Percentiles rank a stretch among this genome's conserved stretches.
Evolutionary conservation across 2,329 filamentous ascomycete species (phyloP).

Genomic region (Talaromyces sp.): DNA sequence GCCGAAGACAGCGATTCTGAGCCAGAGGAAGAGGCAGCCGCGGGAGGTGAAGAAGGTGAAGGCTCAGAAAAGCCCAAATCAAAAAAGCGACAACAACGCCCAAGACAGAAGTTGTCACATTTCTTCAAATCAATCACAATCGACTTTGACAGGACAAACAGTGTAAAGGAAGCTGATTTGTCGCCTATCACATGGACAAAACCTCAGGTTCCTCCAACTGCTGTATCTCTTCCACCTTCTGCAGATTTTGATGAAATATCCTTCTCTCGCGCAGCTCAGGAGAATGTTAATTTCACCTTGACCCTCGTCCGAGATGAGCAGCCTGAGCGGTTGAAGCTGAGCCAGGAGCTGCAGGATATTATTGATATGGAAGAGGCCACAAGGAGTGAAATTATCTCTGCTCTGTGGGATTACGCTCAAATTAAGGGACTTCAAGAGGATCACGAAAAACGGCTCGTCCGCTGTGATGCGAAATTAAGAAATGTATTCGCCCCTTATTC

Average conservation of each 20-base stretch:
- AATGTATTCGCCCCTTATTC: conserved; percentile 53
- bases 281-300: conserved; percentile 87
- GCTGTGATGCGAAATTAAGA: conserved; percentile 79
- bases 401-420: conserved; percentile 92
- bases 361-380: conserved; percentile 85
- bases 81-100: conserved; percentile 23
- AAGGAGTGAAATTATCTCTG: conserved; percentile 81
- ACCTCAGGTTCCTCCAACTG: conserved; percentile 55
- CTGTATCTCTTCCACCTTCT: conserved; percentile 56
- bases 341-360: conserved; percentile 73
- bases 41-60: conserved; percentile 60
- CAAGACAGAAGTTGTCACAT: conserved; percentile 45
- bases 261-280: conserved; percentile 87
- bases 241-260: conserved; percentile 86
- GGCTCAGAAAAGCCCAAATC: conserved; percentile 27
- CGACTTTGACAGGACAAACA: conserved; percentile 47
- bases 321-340: conserved; percentile 79
- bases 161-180: conserved; percentile 41
- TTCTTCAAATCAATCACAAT: conserved; percentile 53
- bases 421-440: conserved; percentile 84
- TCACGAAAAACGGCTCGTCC: conserved; percentile 88
- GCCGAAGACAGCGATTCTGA: conserved; percentile 51
- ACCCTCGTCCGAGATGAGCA: conserved; percentile 80
- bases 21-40: conserved; percentile 42
- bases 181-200: conserved; percentile 79